Evolutionary conservation across 2,329 filamentous ascomycete genomes (phyloP), one percentile per base, ranked within the genome.

Genomic region (Diplocarpon mali): DNA sequence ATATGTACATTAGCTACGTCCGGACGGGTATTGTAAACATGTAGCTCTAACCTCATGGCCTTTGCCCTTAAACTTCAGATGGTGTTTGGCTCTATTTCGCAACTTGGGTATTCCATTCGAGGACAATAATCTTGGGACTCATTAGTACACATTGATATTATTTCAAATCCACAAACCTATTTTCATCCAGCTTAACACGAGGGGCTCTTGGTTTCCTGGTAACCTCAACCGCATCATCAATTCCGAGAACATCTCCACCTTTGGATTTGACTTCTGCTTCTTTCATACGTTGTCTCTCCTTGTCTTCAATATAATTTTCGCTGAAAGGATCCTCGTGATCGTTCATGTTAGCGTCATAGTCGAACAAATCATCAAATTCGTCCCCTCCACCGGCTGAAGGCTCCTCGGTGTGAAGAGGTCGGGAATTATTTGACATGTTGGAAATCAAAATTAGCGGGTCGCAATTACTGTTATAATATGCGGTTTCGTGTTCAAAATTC

Each of bases 141-240:
- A 32, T 24, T 24, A 32, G 30, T 32, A 3, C 4, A 14, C n/a
- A 32, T 32, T 12, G 30, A 32, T 9, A 32, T 5, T 5, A 32
- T 32, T 14, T 35, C 13, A 4, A 35, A 35, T 15, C 5, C 34
- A 35, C 57, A 42, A 60, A 87, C 82, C 79, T 76, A 9, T 75
- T 68, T 56, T 95, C 87, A 59, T 98, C 89, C 20, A 98, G 73
- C 63, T 95, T 98, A 3, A 90, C 83, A 45, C 79, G 72, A 1
- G 88, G 86, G 50, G 79, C 74, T 30, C 80, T 75, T 56, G 83
- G 83, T 65, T 86, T 95, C 34, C 75, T 54, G 14, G 54, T 76
- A 4, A 95, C 73, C 44, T 85, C 81, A 42, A 98, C 76, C 57
- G 94, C 86, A 59, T 93, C 79, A 53, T 96, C 89, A 45, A 95